phyloP scores from a whole-genome alignment of 495 filamentous ascomycete genomes.

The Entonaema liquescens region DNA sequence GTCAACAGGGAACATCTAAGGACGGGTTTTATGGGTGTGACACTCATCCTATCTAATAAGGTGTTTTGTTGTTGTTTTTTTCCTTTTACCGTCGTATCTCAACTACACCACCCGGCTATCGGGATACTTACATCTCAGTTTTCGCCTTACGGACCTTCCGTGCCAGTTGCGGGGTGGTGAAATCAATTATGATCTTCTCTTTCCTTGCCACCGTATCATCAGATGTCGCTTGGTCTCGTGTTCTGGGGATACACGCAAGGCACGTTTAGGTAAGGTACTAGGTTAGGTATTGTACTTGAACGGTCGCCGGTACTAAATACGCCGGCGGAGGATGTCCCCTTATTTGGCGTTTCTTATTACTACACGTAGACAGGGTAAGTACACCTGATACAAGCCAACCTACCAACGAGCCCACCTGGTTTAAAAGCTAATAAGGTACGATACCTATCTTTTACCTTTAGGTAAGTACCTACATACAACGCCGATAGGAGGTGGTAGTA shows the following conservation, averaged over 20 bases:
- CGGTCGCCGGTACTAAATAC: conserved; percentile 14
- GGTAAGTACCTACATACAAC: too few relatives aligned
- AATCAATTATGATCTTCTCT: conserved; percentile 29
- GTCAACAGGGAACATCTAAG: not conserved
- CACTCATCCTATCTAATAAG: conserved; percentile 1
- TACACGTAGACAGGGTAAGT: conserved; percentile 13
- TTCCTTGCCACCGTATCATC: conserved; percentile 27
- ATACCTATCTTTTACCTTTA: too few relatives aligned
- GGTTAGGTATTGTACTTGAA: not conserved
- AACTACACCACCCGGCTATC: not conserved
- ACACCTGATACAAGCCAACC: conserved; percentile 1
- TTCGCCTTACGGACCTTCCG: conserved; percentile 1
- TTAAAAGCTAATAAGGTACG: not conserved
- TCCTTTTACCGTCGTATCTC: not conserved
- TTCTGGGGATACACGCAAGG: not conserved
- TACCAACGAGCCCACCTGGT: not conserved
- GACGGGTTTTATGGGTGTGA: not conserved
- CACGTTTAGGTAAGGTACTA: conserved; percentile 3
- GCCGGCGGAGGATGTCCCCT: conserved; percentile 10
- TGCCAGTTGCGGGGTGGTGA: conserved; percentile 13
- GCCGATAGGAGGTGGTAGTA: too few relatives aligned
- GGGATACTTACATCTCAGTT: not conserved
- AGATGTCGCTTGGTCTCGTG: conserved; percentile 7
- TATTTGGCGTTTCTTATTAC: conserved; percentile 19
- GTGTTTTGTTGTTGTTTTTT: not conserved